Conservation (phyloP, 495 filamentous ascomycete species). For the Pseudotulostoma volvatum region DNA sequence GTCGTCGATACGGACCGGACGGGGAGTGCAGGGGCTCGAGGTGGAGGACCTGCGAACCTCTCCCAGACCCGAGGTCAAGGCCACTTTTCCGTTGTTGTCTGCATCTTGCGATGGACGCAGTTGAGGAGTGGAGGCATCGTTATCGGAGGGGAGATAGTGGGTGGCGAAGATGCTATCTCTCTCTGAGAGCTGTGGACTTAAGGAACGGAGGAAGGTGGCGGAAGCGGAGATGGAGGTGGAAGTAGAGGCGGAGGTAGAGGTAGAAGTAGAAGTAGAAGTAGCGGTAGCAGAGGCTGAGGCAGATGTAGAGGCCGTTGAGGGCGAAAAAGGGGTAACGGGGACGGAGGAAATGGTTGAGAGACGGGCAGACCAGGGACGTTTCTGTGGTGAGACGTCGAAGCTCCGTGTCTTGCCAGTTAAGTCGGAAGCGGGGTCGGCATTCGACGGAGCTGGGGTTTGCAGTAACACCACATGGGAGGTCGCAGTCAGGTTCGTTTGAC, state of each 20-base stretch:
- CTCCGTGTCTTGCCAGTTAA: background rate
- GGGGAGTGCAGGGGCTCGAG: conserved; percentile 22
- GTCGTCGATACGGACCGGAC: conserved; percentile 13
- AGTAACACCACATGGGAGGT: too few species aligned
- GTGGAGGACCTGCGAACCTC: conserved; percentile 19
- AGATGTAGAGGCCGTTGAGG: conserved; percentile 17
- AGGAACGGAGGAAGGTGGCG: conserved; percentile 5
- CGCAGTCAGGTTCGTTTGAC: too few species aligned
- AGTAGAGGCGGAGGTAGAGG: conserved; percentile 12
- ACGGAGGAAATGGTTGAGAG: background rate
- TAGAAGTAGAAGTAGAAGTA: background rate
- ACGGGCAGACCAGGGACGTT: background rate
- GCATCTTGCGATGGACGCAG: conserved; percentile 23
- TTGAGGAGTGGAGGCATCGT: conserved; percentile 31
- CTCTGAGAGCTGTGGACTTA: conserved; percentile 40
- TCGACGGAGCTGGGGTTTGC: background rate
- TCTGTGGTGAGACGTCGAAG: background rate
- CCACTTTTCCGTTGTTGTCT: conserved; percentile 9
- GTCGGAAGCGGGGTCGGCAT: background rate
- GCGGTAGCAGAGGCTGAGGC: conserved; percentile 25
- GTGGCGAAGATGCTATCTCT: conserved; percentile 50
- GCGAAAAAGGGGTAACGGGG: background rate
- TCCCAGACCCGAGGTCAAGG: conserved; percentile 16
- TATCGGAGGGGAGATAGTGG: conserved; percentile 37
- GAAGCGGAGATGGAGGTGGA: background rate